Conservation (phyloP, 176 grass and related monocot species). For the Urochloa ruziziensis region DNA sequence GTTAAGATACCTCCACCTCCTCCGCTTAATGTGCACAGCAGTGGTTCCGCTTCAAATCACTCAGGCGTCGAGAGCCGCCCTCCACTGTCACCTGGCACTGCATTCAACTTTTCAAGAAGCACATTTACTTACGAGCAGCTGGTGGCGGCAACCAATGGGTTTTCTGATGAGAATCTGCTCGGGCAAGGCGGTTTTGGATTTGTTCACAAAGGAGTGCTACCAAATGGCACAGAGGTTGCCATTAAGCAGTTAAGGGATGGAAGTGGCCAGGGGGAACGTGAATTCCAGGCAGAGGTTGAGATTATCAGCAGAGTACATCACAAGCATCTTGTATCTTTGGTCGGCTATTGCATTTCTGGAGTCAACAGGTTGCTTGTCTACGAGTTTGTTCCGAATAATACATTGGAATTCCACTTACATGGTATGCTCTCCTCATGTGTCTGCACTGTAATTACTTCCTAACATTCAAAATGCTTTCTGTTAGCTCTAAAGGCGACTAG, state of each 20-base stretch:
- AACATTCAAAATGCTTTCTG: neutral
- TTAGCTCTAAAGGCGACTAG: neutral
- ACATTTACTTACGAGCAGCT: conserved; percentile 67
- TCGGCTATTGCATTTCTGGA: conserved; percentile 75
- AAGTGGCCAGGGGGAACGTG: conserved; percentile 71
- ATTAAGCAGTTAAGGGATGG: conserved; percentile 75
- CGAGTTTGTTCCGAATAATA: conserved; percentile 78
- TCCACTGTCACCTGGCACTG: conserved; percentile 42
- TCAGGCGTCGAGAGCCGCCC: conserved; percentile 54
- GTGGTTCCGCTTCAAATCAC: conserved; percentile 68
- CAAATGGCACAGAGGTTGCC: conserved; percentile 66
- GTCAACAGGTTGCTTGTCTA: conserved; percentile 67
- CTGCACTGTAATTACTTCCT: neutral
- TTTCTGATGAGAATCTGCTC: conserved; percentile 69
- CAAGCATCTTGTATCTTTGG: conserved; percentile 77
- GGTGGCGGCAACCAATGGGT: conserved; percentile 53
- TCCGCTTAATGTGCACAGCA: conserved; percentile 52
- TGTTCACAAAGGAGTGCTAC: conserved; percentile 83
- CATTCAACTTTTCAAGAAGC: conserved; percentile 49
- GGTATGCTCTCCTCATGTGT: conserved; percentile 36
- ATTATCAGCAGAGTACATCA: conserved; percentile 87
- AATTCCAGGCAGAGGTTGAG: conserved; percentile 81
- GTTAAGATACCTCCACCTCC: conserved; percentile 54
- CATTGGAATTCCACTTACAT: conserved; percentile 73
- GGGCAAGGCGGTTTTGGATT: conserved; percentile 89